Conservation (phyloP, 306 rosid species). For the Vachellia pachyceras region DNA sequence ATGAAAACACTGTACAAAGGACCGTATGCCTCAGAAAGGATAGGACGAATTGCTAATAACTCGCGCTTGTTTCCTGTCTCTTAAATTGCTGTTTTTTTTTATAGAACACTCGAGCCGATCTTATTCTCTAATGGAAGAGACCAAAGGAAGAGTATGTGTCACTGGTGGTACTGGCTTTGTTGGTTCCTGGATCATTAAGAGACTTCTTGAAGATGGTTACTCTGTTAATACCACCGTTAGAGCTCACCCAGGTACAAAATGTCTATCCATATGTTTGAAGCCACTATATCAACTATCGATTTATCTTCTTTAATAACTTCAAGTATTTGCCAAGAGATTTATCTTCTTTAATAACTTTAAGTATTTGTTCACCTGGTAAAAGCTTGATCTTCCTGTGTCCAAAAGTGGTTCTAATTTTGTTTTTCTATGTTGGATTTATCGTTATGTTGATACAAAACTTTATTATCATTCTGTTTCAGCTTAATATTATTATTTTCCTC, state of each 20-base stretch:
- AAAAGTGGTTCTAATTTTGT: not conserved
- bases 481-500: too few relatives aligned
- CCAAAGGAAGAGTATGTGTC: constrained; percentile 53
- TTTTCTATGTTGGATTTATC: not conserved
- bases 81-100: not conserved
- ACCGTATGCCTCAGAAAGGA: too few relatives aligned
- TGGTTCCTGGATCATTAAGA: constrained; percentile 58
- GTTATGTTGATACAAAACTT: too few relatives aligned
- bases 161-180: constrained; percentile 61
- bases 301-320: too few relatives aligned
- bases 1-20: too few relatives aligned
- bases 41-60: too few relatives aligned
- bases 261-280: not conserved
- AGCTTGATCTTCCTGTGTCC: not conserved
- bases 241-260: constrained; percentile 44
- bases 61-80: not conserved
- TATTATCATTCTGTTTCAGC: too few relatives aligned
- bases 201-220: constrained; percentile 60
- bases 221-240: constrained; percentile 54
- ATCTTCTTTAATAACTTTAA: too few relatives aligned
- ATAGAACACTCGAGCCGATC: not conserved
- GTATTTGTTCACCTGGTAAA: not conserved
- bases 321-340: too few relatives aligned
- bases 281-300: not conserved
- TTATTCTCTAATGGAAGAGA: constrained; percentile 38